Percentiles rank a stretch among this genome's conserved stretches.
Evolutionary conservation across 768 basidiomycete species (phyloP).

Genomic region (Kwoniella pini): DNA sequence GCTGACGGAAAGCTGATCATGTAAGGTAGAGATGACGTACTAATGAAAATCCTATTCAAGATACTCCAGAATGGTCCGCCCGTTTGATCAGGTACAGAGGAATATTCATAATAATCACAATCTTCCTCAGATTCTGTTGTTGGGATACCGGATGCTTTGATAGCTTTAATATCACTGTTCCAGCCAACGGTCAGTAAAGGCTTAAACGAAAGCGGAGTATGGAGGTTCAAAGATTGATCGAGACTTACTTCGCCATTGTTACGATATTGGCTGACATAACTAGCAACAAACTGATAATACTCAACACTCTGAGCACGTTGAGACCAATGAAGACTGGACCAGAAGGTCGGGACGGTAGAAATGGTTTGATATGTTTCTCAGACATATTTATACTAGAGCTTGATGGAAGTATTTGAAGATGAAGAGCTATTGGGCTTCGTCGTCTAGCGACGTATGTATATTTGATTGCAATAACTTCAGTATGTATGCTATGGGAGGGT

Average conservation of each 20-base stretch:
- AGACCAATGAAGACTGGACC: constrained; percentile 59
- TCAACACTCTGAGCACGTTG: constrained; percentile 74
- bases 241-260: constrained; percentile 49
- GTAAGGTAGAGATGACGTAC: constrained; percentile 23
- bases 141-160: constrained; percentile 22
- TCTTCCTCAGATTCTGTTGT: constrained; percentile 48
- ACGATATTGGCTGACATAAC: constrained; percentile 70
- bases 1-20: not conserved
- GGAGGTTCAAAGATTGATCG: not conserved
- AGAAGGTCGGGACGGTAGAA: constrained; percentile 42
- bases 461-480: no score
- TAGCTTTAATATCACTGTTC: constrained; percentile 49
- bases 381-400: constrained; percentile 10
- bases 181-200: not conserved
- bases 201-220: not conserved
- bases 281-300: constrained; percentile 74
- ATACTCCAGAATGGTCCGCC: constrained; percentile 92
- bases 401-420: not conserved
- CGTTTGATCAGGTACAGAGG: constrained; percentile 79
- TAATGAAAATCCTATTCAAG: constrained; percentile 80
- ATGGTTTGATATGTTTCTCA: constrained; percentile 27
- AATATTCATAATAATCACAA: constrained; percentile 75
- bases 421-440: not conserved
- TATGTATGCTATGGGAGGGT: no score
- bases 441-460: constrained; percentile 1